Conservation (phyloP, 1,284 basidiomycete genomes). For the Cutaneotrichosporon cavernicola region DNA sequence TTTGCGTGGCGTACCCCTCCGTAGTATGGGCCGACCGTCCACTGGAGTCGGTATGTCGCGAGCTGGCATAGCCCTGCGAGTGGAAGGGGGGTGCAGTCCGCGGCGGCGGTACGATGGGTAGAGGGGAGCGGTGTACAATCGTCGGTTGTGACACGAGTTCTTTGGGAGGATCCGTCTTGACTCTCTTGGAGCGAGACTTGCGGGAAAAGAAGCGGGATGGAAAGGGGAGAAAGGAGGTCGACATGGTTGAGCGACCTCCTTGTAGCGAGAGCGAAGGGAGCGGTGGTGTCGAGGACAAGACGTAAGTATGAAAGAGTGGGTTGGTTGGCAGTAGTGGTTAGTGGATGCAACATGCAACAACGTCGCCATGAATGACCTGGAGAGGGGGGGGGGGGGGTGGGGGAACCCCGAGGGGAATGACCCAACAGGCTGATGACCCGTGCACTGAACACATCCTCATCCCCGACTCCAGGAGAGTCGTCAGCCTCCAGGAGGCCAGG, state of each 20-base stretch:
- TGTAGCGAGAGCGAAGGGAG: not conserved
- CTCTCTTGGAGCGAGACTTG: not conserved
- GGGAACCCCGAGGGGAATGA: not conserved
- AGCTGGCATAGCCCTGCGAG: not conserved
- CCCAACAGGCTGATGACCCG: not conserved
- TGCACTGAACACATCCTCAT: not conserved
- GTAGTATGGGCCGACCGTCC: not conserved
- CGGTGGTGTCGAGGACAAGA: not conserved
- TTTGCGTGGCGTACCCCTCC: not conserved
- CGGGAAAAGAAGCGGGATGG: constrained; percentile 7
- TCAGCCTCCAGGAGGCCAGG: not conserved
- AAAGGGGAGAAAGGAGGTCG: constrained; percentile 11
- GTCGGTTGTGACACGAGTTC: not conserved
- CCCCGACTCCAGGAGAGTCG: not conserved
- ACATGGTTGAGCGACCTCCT: constrained; percentile 2
- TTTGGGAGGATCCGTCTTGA: not conserved
- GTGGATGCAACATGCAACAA: not conserved
- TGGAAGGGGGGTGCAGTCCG: not conserved
- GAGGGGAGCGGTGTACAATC: not conserved
- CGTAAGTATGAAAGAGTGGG: not conserved
- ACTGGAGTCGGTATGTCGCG: not conserved
- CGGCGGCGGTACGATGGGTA: not conserved
- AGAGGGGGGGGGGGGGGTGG: not conserved
- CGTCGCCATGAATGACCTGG: not conserved
- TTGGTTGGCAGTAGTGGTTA: not conserved